Evolutionary conservation across 331 rosid genomes (phyloP).

Genomic region (Cydonia oblonga): DNA sequence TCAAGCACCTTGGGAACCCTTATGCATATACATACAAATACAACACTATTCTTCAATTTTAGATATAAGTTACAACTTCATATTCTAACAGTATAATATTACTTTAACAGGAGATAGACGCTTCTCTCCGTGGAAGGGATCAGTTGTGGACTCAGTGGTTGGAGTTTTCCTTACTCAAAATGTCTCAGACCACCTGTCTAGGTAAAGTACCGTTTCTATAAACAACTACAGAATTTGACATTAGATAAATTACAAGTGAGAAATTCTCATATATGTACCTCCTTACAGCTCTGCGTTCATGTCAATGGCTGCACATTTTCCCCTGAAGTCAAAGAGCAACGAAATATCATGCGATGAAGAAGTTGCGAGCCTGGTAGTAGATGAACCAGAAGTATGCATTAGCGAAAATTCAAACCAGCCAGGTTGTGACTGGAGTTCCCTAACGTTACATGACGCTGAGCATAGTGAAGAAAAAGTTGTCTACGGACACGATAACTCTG

Average conservation of each 20-base stretch:
- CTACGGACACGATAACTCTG: constrained; percentile 33
- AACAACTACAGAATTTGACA: neutral
- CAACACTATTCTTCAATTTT: neutral
- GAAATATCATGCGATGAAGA: constrained; percentile 31
- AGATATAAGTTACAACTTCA: neutral
- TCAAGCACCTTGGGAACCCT: neutral
- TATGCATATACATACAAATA: neutral
- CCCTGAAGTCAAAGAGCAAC: constrained; percentile 31
- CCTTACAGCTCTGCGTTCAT: constrained; percentile 88
- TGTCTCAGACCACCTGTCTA: constrained; percentile 96
- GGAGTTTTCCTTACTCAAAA: constrained; percentile 99
- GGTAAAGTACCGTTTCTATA: constrained; percentile 38
- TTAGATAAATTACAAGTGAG: neutral
- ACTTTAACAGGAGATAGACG: constrained; percentile 84
- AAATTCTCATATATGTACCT: constrained; percentile 6
- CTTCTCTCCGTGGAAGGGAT: constrained; percentile 93
- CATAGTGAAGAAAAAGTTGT: constrained; percentile 39
- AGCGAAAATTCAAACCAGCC: constrained; percentile 37
- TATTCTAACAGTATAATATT: neutral
- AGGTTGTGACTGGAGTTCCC: constrained; percentile 33
- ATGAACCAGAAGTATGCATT: constrained; percentile 40
- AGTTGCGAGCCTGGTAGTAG: constrained; percentile 22
- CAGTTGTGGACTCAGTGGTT: constrained; percentile 92
- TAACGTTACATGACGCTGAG: constrained; percentile 23
- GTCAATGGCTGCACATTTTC: constrained; percentile 87